Evolutionary conservation across 2,329 filamentous ascomycete genomes (phyloP), one percentile per base, ranked within the genome.

Genomic region (Chaetomiaceae sp.): DNA sequence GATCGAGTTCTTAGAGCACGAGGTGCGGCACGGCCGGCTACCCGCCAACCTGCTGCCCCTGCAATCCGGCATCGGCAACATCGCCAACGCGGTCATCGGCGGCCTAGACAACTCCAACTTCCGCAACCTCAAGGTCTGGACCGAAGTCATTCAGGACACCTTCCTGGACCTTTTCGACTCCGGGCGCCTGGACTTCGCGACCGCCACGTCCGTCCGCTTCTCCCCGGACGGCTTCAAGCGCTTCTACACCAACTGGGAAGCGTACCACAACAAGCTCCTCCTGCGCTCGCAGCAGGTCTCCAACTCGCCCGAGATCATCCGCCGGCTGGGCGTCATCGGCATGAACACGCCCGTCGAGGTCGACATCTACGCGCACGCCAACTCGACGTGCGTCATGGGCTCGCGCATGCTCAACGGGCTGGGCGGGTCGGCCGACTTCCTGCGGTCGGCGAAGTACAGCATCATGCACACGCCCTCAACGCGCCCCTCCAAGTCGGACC

Each of bases 271-370:
- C 62, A 91, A 90, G 72, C 79, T 94, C 3, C 83, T 95, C 47
- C 81, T 95, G 38, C 86, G 89, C 52, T 83, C 83, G n/a, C 88
- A 95, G 70, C 80, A 86, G 63, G 86, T 95, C 9, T 90, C 85
- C 60, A 95, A 95, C 75, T 85, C 83, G 3, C 88, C 88, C 49
- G 88, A 95, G 68, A 89, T 95, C 68, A 95, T 95, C 70, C 81
- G 87, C 45, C 79, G 88, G 20, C 74, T 95, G 1, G 88, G 88
- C 51, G 83, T 89, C 56, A 95, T 95, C 58, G 88, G 87, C 64
- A 95, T 95, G 88, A 95, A 95, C 76, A 95, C 88, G 0, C 88
- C 88, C 18, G 87, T 95, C 38, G 89, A 95, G 69, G 88, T 95
- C 14, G 89, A 95, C 68, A 94, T 95, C 60, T 95, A 95, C 69